Base-by-base conservation (phyloP, 495 filamentous ascomycete genomes). In the Hypomontagnella submonticulosa region DNA sequence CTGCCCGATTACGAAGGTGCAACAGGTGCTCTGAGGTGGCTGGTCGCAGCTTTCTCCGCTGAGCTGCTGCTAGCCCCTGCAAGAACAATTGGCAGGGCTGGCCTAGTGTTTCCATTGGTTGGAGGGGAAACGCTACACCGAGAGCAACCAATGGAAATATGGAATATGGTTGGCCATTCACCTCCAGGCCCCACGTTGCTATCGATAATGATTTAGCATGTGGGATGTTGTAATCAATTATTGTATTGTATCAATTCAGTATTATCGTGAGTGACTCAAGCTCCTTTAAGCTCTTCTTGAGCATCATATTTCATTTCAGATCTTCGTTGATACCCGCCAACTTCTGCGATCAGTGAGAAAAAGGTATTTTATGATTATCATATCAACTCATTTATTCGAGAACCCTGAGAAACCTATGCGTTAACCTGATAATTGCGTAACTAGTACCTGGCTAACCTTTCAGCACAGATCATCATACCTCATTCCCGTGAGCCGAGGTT, bases 111-210 rank as follows among this genome's bases (percentile, higher is more conserved):
- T 57, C 47, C 1, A 70, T 70, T 70, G 67, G 67, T 59, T 70
- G 67, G 67, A 57, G 42, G 63, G 67, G 62, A 50, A 62, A 68
- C 57, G 46, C 47, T 43, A 55, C 53, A 63, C 53, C 53, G 54
- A 32, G 15, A 16, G 16, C 12, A 36, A 20, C 33, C 23, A 32
- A 40, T 32, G 33, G 10, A 4, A n/a, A 4, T 7, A 36, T 12
- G 8, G 13, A 12, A 20, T 7, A 1, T 4, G 11, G 43, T 53
- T 47, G 34, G 50, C 13, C 11, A 20, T 38, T 47, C 49, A 18
- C 50, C 55, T 56, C 49, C 2, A 4, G 3, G n/a, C 36, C n/a
- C 9, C 36, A 38, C 10, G n/a, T 11, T 3, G 1, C 40, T 57
- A 57, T 57, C 53, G 61, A 57, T 63, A 43, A 43, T 16, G 6